Evolutionary conservation across 2,329 filamentous ascomycete genomes (phyloP), one percentile per base, ranked within the genome.

Genomic region (Aspergillus bombycis): DNA sequence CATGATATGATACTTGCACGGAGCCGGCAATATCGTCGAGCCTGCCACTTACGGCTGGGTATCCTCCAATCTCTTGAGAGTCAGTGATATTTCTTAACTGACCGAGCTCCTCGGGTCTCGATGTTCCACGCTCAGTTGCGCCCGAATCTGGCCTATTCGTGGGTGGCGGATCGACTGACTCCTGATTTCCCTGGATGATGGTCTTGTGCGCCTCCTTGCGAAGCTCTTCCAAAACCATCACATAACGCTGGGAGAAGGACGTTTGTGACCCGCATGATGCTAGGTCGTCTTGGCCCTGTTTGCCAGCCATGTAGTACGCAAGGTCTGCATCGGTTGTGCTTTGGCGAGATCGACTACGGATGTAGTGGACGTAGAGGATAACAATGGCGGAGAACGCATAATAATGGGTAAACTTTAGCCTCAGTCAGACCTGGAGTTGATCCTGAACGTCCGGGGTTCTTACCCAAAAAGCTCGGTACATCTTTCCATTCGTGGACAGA

Each of bases 311-410:
- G 21, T 82, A 77, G 32, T 78, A 75, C 0, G 57, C 21, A 6
- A 26, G 21, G 16, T n/a, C 38, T 61, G 59, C 4, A 36, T 38
- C 56, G 3, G n/a, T 70, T 63, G 61, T 76, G 77, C 2, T 67
- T 69, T 30, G 73, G 70, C 38, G 71, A 65, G 3, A 71, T 66
- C 4, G 69, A 63, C 4, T 71, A 48, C 81, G 81, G 11, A 83
- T 82, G 5, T 77, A 75, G 48, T 79, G 80, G 4, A 83, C 77
- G 61, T 83, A 83, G 2, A 83, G 70, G 1, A 83, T 74, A 1
- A 81, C 79, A 3, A 81, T 77, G 0, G 81, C 81, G 14, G 74
- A 81, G 52, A 83, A 83, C 1, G 77, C 80, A 58, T 79, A 80
- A 60, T 83, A 83, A 28, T 80, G 79, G 0, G 69, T 71, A 36